phyloP scores from a whole-genome alignment of 805 yeast genomes.

The Cyberlindnera suaveolens region DNA sequence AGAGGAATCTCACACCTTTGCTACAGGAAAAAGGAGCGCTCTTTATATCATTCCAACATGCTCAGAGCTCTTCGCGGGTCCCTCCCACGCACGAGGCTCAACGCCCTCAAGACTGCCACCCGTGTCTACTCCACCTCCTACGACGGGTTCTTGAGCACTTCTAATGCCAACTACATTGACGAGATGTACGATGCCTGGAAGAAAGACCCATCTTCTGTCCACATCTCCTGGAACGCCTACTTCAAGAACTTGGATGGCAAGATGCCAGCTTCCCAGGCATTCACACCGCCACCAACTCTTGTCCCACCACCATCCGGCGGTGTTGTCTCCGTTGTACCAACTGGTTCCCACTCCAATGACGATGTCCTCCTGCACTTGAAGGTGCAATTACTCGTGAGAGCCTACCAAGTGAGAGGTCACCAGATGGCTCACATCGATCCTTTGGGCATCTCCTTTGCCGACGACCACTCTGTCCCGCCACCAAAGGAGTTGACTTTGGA shows the following conservation, averaged over 20 bases:
- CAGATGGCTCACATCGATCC: conserved; percentile 94
- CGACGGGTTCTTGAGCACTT: conserved; percentile 78
- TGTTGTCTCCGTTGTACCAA: conserved; percentile 54
- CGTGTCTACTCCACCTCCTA: conserved; percentile 12
- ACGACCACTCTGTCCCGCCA: conserved; percentile 39
- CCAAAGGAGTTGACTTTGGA: conserved; percentile 91
- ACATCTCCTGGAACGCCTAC: conserved; percentile 95
- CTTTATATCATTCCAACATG: conserved; percentile 9
- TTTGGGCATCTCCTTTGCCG: conserved; percentile 83
- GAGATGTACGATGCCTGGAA: conserved; percentile 97
- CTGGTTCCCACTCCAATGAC: conserved; percentile 34
- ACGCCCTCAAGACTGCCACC: conserved; percentile 1
- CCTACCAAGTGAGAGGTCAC: conserved; percentile 98
- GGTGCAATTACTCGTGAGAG: conserved; percentile 93
- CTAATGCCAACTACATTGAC: conserved; percentile 88
- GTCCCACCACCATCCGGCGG: conserved; percentile 80
- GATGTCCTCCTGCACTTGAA: conserved; percentile 82
- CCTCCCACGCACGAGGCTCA: conserved; percentile 20
- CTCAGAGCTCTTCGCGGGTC: conserved; percentile 21
- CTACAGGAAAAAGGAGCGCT: too few species aligned
- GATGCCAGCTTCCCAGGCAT: conserved; percentile 71
- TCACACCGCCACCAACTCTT: conserved; percentile 85
- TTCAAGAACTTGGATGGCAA: conserved; percentile 80
- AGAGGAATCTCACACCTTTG: neutral
- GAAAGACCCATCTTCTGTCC: conserved; percentile 85